A percentile compares a stretch with the other conserved stretches of the same genome.
phyloP scores from a whole-genome alignment of 2,329 filamentous ascomycete species.

The Intubia oerlemansii region DNA sequence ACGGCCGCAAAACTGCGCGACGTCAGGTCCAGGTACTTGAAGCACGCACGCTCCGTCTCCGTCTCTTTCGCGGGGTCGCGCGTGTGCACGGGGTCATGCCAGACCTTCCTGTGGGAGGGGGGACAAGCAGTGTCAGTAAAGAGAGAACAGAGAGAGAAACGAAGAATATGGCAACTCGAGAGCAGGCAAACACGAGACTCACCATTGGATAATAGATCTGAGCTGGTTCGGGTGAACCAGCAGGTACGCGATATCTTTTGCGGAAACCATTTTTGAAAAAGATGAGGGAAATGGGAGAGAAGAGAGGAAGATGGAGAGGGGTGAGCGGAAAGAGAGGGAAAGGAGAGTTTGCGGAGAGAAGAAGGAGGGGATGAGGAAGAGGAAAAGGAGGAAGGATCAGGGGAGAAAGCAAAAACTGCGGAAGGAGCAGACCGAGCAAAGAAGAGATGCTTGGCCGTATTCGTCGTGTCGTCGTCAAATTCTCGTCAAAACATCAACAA shows the following conservation, averaged over 20 bases:
- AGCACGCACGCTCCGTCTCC: constrained; percentile 58
- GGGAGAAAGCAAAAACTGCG: no score
- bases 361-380: background rate
- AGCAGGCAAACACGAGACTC: constrained; percentile 12
- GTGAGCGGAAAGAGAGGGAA: background rate
- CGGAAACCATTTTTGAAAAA: constrained; percentile 38
- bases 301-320: background rate
- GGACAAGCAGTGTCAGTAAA: background rate
- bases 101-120: constrained; percentile 86
- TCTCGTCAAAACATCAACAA: no score
- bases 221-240: constrained; percentile 56
- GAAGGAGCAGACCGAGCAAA: no score
- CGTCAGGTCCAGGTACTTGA: constrained; percentile 65
- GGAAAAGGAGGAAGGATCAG: background rate
- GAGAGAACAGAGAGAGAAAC: background rate
- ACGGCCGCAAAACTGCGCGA: constrained; percentile 86
- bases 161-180: background rate
- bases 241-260: constrained; percentile 42
- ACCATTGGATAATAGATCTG: constrained; percentile 79
- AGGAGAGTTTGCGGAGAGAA: background rate
- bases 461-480: no score
- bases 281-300: background rate
- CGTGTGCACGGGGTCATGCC: constrained; percentile 84
- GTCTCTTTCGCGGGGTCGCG: constrained; percentile 60
- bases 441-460: no score